Evolutionary conservation across 2,329 filamentous ascomycete genomes (phyloP).

Genomic region (Neocatenulostroma microsporum): DNA sequence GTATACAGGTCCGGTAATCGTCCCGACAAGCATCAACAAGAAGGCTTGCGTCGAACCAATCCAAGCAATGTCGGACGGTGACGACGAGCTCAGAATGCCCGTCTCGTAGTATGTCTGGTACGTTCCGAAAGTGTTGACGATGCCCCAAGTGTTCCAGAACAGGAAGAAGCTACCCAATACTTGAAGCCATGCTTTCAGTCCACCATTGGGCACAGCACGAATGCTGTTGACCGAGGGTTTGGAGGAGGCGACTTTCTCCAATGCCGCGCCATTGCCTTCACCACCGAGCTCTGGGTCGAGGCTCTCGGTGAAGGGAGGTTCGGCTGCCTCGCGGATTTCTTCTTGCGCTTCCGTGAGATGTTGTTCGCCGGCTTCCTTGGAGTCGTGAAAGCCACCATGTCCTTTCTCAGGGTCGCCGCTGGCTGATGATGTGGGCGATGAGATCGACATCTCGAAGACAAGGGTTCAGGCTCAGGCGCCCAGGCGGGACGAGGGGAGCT

Average conservation of each 20-base stretch:
- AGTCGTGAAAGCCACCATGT: constrained; percentile 4
- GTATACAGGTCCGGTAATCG: constrained; percentile 43
- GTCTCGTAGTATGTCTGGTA: constrained; percentile 44
- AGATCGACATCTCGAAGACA: too few relatives aligned
- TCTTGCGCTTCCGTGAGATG: constrained; percentile 11
- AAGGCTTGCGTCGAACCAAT: constrained; percentile 44
- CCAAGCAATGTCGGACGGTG: constrained; percentile 40
- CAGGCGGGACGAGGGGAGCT: too few relatives aligned
- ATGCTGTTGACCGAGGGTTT: constrained; percentile 36
- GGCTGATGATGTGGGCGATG: constrained; percentile 3
- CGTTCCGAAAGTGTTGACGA: constrained; percentile 43
- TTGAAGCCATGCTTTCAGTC: constrained; percentile 41
- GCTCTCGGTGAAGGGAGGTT: constrained; percentile 12
- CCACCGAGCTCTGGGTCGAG: constrained; percentile 3
- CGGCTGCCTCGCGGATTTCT: constrained; percentile 11
- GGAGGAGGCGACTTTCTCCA: constrained; percentile 18
- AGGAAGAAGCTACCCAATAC: constrained; percentile 42
- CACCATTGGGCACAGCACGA: constrained; percentile 39
- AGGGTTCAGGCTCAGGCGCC: too few relatives aligned
- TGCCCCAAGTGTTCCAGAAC: constrained; percentile 42
- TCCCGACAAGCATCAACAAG: constrained; percentile 40
- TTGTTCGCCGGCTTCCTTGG: neutral
- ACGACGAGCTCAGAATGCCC: constrained; percentile 32
- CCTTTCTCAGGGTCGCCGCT: constrained; percentile 8
- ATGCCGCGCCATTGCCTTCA: constrained; percentile 8